These are phyloP conservation scores for Zizania latifolia DNA, from an alignment of 176 grass and related monocot species.

Conservation along the genomic window DNA sequence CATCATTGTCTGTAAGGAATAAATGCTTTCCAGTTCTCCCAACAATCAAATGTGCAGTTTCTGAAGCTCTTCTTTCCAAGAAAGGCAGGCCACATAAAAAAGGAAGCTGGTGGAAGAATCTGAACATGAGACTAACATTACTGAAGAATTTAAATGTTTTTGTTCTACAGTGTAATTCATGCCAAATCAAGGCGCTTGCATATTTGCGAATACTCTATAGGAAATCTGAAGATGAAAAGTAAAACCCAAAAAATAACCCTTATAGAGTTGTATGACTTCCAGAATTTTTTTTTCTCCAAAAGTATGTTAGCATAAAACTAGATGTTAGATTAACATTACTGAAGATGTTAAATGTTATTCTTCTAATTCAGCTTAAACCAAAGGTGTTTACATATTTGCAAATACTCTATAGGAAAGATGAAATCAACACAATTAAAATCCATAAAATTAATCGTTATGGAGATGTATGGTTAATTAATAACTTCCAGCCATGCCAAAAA, in stretches of 20 bases:
- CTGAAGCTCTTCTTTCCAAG: conserved; percentile 85
- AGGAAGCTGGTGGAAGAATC: conserved; percentile 83
- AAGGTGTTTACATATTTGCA: background rate
- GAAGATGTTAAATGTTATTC: background rate
- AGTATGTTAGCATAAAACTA: background rate
- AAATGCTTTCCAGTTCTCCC: conserved; percentile 96
- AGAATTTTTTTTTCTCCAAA: background rate
- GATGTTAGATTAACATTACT: background rate
- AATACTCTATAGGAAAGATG: background rate
- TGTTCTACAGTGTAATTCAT: conserved; percentile 37
- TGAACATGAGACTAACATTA: conserved; percentile 75
- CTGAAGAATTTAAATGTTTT: conserved; percentile 48
- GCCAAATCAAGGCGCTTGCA: conserved; percentile 1
- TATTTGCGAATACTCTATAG: background rate
- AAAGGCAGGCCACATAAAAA: conserved; percentile 97
- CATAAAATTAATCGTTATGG: background rate
- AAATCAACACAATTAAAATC: background rate
- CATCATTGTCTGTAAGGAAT: conserved; percentile 91
- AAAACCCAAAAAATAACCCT: background rate
- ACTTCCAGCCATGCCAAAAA: no score
- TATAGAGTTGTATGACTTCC: background rate
- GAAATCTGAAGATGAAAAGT: background rate
- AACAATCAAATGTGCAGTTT: conserved; percentile 92
- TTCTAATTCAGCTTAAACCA: background rate
- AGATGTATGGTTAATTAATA: background rate